Evolutionary conservation across 495 filamentous ascomycete species (phyloP).

Genomic region (Lepidopterella palustris): DNA sequence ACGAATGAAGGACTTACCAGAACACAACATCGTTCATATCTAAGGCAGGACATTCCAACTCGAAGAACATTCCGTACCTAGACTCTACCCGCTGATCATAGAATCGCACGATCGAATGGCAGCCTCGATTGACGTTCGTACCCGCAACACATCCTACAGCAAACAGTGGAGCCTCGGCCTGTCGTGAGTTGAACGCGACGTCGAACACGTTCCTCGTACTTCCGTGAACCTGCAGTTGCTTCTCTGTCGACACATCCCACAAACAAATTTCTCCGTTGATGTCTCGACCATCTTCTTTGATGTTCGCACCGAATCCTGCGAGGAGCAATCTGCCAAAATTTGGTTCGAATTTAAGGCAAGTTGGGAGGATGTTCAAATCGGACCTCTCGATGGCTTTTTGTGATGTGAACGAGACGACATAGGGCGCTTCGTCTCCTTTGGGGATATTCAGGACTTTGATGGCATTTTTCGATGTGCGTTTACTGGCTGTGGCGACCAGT

Average conservation of each 20-base stretch:
- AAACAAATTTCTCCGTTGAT: constrained; percentile 63
- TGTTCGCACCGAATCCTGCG: constrained; percentile 67
- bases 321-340: constrained; percentile 52
- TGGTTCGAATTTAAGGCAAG: constrained; percentile 67
- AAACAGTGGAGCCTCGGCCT: constrained; percentile 51
- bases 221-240: constrained; percentile 40
- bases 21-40: constrained; percentile 83
- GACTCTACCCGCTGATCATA: constrained; percentile 39
- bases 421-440: neutral
- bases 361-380: constrained; percentile 57
- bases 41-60: constrained; percentile 63
- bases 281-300: constrained; percentile 48
- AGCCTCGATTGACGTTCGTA: constrained; percentile 35
- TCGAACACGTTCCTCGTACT: constrained; percentile 73
- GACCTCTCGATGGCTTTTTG: constrained; percentile 30
- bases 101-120: constrained; percentile 47
- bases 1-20: constrained; percentile 15
- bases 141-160: constrained; percentile 39
- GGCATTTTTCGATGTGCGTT: constrained; percentile 37
- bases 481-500: constrained; percentile 48
- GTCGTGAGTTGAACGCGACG: constrained; percentile 64
- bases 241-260: constrained; percentile 54
- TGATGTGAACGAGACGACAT: constrained; percentile 22
- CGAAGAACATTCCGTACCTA: constrained; percentile 41
- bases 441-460: constrained; percentile 19